Evolutionary conservation across 768 basidiomycete species (phyloP).

Genomic region (Ephemerocybe angulata): DNA sequence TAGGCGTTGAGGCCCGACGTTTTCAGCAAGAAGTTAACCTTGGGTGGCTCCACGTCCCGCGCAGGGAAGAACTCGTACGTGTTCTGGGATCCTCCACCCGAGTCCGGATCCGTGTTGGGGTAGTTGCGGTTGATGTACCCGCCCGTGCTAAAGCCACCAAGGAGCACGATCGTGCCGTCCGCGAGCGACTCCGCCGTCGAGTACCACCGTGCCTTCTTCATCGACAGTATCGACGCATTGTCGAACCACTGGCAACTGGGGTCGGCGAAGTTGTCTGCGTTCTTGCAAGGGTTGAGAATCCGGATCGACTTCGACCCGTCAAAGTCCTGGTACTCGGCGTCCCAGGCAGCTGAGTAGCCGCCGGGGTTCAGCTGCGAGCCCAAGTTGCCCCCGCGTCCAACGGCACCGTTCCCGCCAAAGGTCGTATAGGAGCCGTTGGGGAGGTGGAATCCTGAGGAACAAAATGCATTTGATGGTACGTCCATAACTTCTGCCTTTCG

Average conservation of each 20-base stretch:
- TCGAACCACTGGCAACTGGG: conserved; percentile 71
- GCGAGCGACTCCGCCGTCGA: conserved; percentile 69
- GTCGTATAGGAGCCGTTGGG: conserved; percentile 75
- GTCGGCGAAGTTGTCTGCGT: conserved; percentile 42
- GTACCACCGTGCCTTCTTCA: conserved; percentile 76
- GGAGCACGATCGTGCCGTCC: conserved; percentile 75
- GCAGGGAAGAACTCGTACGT: conserved; percentile 83
- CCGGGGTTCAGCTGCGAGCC: conserved; percentile 47
- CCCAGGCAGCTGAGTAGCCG: conserved; percentile 49
- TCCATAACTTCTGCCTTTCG: conserved; percentile 65
- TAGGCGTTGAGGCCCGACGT: conserved; percentile 80
- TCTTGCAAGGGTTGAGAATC: conserved; percentile 71
- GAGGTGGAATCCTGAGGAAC: conserved; percentile 77
- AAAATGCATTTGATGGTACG: conserved; percentile 70
- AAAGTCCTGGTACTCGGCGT: conserved; percentile 70
- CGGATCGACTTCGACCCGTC: conserved; percentile 81
- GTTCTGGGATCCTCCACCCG: conserved; percentile 75
- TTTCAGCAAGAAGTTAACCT: conserved; percentile 63
- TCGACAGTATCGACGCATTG: conserved; percentile 53
- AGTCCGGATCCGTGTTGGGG: conserved; percentile 62
- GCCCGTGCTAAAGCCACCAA: conserved; percentile 77
- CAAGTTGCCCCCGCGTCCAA: conserved; percentile 60
- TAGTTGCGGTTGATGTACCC: conserved; percentile 78
- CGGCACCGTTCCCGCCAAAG: conserved; percentile 76
- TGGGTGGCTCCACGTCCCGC: conserved; percentile 41